These are phyloP conservation scores for Fraxinus greggii DNA, from an alignment of 305 asterid genomes.

Conservation along the genomic window DNA sequence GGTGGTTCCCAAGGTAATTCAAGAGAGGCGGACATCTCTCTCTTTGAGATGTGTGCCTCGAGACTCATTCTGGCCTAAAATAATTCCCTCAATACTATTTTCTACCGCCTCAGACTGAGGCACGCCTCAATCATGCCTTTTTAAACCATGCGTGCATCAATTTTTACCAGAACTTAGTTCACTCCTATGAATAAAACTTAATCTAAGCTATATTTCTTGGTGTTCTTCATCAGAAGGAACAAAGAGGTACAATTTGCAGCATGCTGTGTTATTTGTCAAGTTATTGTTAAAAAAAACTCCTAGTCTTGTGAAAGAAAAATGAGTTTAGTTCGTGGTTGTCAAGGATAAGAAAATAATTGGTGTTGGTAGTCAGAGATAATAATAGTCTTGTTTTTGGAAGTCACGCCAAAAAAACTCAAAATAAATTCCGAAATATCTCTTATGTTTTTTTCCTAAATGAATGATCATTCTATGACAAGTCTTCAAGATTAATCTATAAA, in stretches of 20 bases:
- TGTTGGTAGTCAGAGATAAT: background rate
- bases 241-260: background rate
- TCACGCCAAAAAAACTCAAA: background rate
- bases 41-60: background rate
- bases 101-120: background rate
- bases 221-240: background rate
- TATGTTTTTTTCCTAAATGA: background rate
- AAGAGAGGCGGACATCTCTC: background rate
- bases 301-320: background rate
- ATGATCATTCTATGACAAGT: background rate
- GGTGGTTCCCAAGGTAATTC: background rate
- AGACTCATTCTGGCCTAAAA: background rate
- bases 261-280: background rate
- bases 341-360: background rate
- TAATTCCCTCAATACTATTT: background rate
- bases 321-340: background rate
- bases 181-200: background rate
- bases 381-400: background rate
- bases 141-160: background rate
- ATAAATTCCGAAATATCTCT: background rate
- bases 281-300: background rate
- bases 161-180: background rate
- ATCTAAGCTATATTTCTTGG: background rate
- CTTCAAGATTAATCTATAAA: background rate
- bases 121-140: background rate